Percentiles rank a stretch among this genome's conserved stretches.
Evolutionary conservation across 139 green algal genomes (phyloP).

Genomic region (Diplosphaera chodatii): DNA sequence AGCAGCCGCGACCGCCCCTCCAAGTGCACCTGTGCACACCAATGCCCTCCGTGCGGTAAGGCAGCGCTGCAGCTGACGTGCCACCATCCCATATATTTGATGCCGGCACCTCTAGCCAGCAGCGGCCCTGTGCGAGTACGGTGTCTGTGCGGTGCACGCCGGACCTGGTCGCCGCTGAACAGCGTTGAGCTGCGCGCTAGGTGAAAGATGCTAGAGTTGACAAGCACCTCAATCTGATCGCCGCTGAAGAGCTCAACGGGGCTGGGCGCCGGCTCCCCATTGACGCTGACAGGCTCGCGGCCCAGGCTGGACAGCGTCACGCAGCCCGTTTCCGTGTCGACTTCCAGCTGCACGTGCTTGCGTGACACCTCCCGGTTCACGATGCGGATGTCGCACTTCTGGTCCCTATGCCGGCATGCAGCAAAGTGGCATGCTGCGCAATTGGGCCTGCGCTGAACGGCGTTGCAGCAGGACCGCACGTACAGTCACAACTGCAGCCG

Average conservation of each 20-base stretch:
- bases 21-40: conserved; percentile 27
- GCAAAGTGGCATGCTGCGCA: too few species aligned
- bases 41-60: too few species aligned
- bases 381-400: conserved; percentile 39
- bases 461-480: too few species aligned
- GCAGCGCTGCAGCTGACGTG: too few species aligned
- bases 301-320: conserved; percentile 24
- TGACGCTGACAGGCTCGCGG: conserved; percentile 31
- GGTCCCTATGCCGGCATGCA: conserved; percentile 31
- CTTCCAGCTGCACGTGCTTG: conserved; percentile 34
- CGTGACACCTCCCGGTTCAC: conserved; percentile 34
- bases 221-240: conserved; percentile 34
- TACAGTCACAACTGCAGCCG: too few species aligned
- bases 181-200: too few species aligned
- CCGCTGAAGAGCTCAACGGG: conserved; percentile 29
- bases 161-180: too few species aligned
- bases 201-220: background rate
- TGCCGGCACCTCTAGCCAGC: too few species aligned
- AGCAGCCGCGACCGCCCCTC: conserved; percentile 31
- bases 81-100: too few species aligned
- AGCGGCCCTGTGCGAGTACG: too few species aligned
- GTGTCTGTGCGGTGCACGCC: too few species aligned
- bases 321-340: conserved; percentile 17
- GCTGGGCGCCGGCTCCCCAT: conserved; percentile 18
- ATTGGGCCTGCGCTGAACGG: too few species aligned